Conservation (phyloP, 495 filamentous ascomycete species). For the Neurospora discreta region DNA sequence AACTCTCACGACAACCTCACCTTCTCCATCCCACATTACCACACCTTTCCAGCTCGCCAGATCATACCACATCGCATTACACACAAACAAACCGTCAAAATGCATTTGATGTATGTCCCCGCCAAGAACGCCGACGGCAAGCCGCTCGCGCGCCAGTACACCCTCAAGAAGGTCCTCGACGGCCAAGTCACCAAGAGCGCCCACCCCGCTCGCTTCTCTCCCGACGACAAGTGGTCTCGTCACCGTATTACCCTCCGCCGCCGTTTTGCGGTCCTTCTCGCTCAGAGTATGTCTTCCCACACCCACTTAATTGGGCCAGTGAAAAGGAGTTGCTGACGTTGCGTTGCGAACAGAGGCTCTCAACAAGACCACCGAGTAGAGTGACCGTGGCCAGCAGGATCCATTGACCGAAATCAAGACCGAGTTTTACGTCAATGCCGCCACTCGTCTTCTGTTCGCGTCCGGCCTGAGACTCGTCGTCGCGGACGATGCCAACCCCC, state of each 20-base stretch:
- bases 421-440: neutral
- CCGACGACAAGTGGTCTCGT: slow-evolving; percentile 94
- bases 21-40: neutral
- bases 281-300: slow-evolving; percentile 50
- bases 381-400: neutral
- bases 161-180: slow-evolving; percentile 67
- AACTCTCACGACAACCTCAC: neutral
- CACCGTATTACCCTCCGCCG: slow-evolving; percentile 90
- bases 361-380: neutral
- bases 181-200: slow-evolving; percentile 86
- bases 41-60: neutral
- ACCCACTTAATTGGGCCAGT: neutral
- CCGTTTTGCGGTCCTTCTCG: slow-evolving; percentile 77
- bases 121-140: slow-evolving; percentile 53
- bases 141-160: slow-evolving; percentile 56
- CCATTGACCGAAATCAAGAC: neutral
- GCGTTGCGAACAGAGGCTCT: neutral
- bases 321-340: neutral
- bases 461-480: neutral
- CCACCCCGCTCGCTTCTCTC: slow-evolving; percentile 92
- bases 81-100: slow-evolving; percentile 26
- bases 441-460: neutral
- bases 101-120: slow-evolving; percentile 85
- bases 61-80: too few relatives aligned
- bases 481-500: too few relatives aligned